Evolutionary conservation across 768 basidiomycete species (phyloP).

Genomic region (Pleurotus tuoliensis): DNA sequence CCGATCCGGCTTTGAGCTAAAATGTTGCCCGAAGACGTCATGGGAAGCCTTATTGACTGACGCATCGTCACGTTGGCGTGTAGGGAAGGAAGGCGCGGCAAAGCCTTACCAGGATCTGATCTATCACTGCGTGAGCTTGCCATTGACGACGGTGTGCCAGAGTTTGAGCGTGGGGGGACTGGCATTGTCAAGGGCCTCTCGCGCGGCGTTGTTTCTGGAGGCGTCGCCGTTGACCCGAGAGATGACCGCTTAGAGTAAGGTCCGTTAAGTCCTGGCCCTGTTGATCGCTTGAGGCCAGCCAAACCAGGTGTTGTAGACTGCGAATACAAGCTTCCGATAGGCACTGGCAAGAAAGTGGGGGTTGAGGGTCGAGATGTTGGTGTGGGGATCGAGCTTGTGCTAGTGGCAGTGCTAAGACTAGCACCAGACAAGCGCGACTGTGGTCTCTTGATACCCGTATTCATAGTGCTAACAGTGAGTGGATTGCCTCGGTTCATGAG

Average conservation of each 20-base stretch:
- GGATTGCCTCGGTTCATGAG: constrained; percentile 32
- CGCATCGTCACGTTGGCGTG: constrained; percentile 48
- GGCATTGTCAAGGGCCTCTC: constrained; percentile 33
- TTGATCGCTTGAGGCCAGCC: constrained; percentile 57
- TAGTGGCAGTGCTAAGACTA: constrained; percentile 43
- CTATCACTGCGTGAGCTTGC: constrained; percentile 20
- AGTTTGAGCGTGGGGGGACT: constrained; percentile 23
- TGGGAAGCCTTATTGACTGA: constrained; percentile 34
- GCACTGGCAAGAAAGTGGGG: constrained; percentile 74
- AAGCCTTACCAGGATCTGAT: constrained; percentile 29
- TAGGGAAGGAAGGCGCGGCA: constrained; percentile 38
- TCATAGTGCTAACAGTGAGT: constrained; percentile 38
- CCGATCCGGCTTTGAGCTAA: constrained; percentile 49
- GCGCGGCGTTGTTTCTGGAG: constrained; percentile 17
- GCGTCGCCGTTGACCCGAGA: constrained; percentile 42
- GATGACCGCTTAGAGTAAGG: constrained; percentile 56
- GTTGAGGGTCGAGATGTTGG: constrained; percentile 70
- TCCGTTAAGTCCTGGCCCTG: constrained; percentile 41
- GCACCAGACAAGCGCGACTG: constrained; percentile 71
- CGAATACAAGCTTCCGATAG: constrained; percentile 48
- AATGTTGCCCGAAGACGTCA: constrained; percentile 25
- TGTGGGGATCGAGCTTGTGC: constrained; percentile 59
- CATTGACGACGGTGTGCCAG: constrained; percentile 25
- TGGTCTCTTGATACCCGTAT: constrained; percentile 54
- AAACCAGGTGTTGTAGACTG: constrained; percentile 33